A percentile compares a stretch with the other conserved stretches of the same genome.
phyloP scores from a whole-genome alignment of 2,329 filamentous ascomycete species.

The Sclerotinia subarctica region DNA sequence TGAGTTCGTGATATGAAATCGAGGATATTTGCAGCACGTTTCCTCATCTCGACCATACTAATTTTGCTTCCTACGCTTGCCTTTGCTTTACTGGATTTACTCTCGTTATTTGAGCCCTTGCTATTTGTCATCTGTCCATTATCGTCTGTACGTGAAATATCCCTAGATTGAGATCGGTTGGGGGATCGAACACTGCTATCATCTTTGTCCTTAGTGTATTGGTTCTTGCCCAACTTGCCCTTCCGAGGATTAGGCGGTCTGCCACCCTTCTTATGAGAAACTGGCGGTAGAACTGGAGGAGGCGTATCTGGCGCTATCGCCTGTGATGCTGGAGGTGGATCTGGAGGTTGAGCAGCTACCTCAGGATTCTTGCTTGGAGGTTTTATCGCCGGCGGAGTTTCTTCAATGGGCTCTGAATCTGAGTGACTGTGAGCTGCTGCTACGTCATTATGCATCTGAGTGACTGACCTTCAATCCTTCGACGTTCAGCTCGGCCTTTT shows the following conservation, averaged over 20 bases:
- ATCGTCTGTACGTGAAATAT: constrained; percentile 43
- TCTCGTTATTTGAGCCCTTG: constrained; percentile 40
- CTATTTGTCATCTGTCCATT: constrained; percentile 47
- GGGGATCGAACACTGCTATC: constrained; percentile 53
- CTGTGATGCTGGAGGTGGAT: constrained; percentile 48
- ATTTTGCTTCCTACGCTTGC: constrained; percentile 55
- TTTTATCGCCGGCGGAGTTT: constrained; percentile 52
- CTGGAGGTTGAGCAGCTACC: constrained; percentile 35
- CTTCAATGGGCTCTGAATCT: constrained; percentile 73
- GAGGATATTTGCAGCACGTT: constrained; percentile 77
- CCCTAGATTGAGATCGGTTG: constrained; percentile 49
- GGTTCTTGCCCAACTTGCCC: constrained; percentile 69
- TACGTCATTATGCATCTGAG: background rate
- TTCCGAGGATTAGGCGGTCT: constrained; percentile 64
- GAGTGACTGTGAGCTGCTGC: constrained; percentile 40
- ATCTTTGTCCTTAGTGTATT: constrained; percentile 77
- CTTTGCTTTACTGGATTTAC: constrained; percentile 37
- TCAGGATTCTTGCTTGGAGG: constrained; percentile 37
- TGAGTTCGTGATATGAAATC: constrained; percentile 90
- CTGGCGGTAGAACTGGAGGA: constrained; percentile 42
- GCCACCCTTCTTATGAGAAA: constrained; percentile 59
- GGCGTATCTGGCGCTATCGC: constrained; percentile 48
- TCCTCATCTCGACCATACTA: constrained; percentile 84
- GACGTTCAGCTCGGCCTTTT: constrained; percentile 76
- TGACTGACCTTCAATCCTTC: constrained; percentile 72